phyloP scores from a whole-genome alignment of 331 rosid genomes.

The Cydonia oblonga region DNA sequence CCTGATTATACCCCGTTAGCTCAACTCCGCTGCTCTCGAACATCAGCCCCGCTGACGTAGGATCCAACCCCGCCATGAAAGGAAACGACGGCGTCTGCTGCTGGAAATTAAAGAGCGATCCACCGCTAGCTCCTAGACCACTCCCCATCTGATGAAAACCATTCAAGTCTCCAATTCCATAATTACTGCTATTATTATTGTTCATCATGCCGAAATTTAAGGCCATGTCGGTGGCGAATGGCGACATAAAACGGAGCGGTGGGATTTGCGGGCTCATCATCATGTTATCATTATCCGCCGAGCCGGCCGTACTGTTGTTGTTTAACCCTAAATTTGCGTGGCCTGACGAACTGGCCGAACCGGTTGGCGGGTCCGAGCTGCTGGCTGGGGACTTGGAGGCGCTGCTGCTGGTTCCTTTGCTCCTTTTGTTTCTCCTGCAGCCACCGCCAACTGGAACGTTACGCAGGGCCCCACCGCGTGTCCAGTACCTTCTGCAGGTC shows the following conservation, averaged over 20 bases:
- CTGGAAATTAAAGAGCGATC: slow-evolving; percentile 26
- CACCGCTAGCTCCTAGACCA: background rate
- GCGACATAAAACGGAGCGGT: slow-evolving; percentile 57
- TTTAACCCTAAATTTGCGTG: slow-evolving; percentile 28
- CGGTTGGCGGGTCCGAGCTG: slow-evolving; percentile 52
- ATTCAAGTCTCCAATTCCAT: slow-evolving; percentile 30
- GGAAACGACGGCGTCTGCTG: slow-evolving; percentile 69
- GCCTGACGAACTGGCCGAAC: slow-evolving; percentile 22
- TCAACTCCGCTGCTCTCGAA: slow-evolving; percentile 32
- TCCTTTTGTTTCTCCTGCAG: slow-evolving; percentile 71
- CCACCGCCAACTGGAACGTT: slow-evolving; percentile 92
- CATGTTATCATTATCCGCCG: slow-evolving; percentile 7
- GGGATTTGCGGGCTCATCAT: slow-evolving; percentile 32
- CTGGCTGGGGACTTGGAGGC: slow-evolving; percentile 53
- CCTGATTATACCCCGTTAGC: slow-evolving; percentile 22
- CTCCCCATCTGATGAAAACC: slow-evolving; percentile 40
- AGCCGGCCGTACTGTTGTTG: slow-evolving; percentile 10
- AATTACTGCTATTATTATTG: slow-evolving; percentile 11
- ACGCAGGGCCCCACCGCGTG: slow-evolving; percentile 65
- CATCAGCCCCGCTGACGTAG: slow-evolving; percentile 27
- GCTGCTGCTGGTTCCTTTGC: slow-evolving; percentile 34
- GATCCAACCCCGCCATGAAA: slow-evolving; percentile 47
- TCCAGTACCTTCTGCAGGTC: slow-evolving; percentile 89
- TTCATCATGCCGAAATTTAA: slow-evolving; percentile 40
- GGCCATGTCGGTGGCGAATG: slow-evolving; percentile 41